Evolutionary conservation across 805 yeast species (phyloP), one percentile per base, ranked within the genome.

Genomic region (Cyberlindnera mrakii): DNA sequence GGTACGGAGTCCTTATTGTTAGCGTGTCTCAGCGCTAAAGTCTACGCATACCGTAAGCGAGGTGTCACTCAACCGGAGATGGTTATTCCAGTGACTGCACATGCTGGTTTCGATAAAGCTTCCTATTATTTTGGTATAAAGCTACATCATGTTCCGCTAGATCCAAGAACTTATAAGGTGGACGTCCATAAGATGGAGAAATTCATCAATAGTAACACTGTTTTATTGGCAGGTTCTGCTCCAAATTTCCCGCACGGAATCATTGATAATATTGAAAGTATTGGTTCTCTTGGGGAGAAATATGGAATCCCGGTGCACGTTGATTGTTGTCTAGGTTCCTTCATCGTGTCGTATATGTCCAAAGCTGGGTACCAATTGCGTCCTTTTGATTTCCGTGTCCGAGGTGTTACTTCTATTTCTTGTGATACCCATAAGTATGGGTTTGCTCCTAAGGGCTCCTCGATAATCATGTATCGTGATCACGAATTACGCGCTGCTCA

Each of bases 381-480:
- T 30, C 57, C 66, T 11, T 90, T 91, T 65, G 98, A 93, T 61
- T 91, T 91, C 66, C 69, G 91, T 50, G 72, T 88, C 3, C 83
- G 87, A 1, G 93, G 93, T 29, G 98, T 93, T n/a, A 93, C 98
- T 1, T 89, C 97, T 3, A 91, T 91, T 45, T 86, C 96, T n/a
- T 93, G 98, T 66, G 99, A 91, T 62, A 91, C 99, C n/a, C 99
- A 91, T 70, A 91, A 91, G 64, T 91, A 91, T 59, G 99, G 98
- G 1, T 93, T 91, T 71, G 97, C 98, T 8, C 99, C 99, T 33
- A 91, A 91, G 64, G 99, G 99, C 9, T 83, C 95, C 0, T 87
- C 96, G 1, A 75, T 91, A 19, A 84, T 93, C 54, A 83, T 93
- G 96, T 93, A 93, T 64, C 75, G 97, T 37, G 65, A 73, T 47